Percentiles rank a stretch among this genome's conserved stretches.
These are phyloP conservation scores for Phytophthora palmivora DNA, from an alignment of 352 stramenopile species.

Conservation along the genomic window DNA sequence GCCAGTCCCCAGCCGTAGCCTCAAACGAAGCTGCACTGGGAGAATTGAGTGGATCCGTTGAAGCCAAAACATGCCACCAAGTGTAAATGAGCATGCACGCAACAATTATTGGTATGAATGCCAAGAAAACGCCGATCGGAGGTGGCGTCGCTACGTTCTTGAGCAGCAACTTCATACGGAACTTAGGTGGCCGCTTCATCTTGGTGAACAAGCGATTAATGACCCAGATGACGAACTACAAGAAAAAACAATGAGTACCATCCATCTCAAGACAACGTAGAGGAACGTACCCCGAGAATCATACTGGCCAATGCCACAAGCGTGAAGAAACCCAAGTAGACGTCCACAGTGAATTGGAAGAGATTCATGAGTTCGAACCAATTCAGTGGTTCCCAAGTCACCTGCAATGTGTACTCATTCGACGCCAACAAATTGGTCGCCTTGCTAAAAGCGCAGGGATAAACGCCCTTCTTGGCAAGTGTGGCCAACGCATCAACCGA, in stretches of 20 bases:
- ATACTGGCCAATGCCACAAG: conserved; percentile 91
- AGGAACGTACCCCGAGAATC: conserved; percentile 77
- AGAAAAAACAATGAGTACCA: neutral
- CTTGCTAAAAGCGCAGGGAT: conserved; percentile 65
- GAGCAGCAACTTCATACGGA: conserved; percentile 92
- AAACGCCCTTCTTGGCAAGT: conserved; percentile 77
- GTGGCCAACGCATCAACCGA: conserved; percentile 66
- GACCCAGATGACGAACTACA: conserved; percentile 90
- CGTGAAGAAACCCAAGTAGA: conserved; percentile 96
- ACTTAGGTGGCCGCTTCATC: conserved; percentile 94
- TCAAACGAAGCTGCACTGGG: conserved; percentile 86
- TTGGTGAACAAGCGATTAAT: conserved; percentile 96
- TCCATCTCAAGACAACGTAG: neutral
- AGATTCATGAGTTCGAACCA: conserved; percentile 97
- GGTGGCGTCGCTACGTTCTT: conserved; percentile 90
- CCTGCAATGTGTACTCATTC: conserved; percentile 84
- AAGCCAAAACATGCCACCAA: conserved; percentile 83
- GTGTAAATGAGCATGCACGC: conserved; percentile 73
- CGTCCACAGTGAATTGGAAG: conserved; percentile 95
- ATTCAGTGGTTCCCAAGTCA: conserved; percentile 89
- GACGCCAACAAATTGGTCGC: conserved; percentile 71
- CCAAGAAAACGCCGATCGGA: conserved; percentile 81
- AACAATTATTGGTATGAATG: conserved; percentile 60
- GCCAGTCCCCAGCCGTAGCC: conserved; percentile 82
- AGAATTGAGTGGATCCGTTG: conserved; percentile 46